Base-by-base conservation (phyloP, 345 rosid genomes). In the Hypericum androsaemum region DNA sequence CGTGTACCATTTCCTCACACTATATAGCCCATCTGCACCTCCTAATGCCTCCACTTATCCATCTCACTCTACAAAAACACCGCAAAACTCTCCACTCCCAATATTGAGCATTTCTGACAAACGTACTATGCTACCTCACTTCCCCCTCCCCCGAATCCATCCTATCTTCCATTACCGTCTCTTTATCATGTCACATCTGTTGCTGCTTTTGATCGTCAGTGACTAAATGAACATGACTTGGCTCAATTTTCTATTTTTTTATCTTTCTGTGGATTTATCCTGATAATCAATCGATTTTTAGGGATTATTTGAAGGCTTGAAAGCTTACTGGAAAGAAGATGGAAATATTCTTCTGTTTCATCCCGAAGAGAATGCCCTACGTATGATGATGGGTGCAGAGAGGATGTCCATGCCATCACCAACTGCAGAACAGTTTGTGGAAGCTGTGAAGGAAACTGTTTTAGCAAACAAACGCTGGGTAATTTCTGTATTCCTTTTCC, bases 371-470 rank as follows among this genome's bases (percentile, higher is more conserved):
- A 88, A 92, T 77, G 97, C 94, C 37, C 47, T 60, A 52, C 73
- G 95, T 53, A 78, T 92, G 98, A 77, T 71, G 61, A 59, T 61
- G 65, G 94, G 98, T 58, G 98, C 95, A 10, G 95, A 90, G 53
- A 76, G 96, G 62, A 83, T 88, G 89, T 85, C 97, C 72, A 92
- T 92, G 98, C 94, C 94, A 38, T 67, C 95, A 40, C 95, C 98
- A 9, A 77, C 86, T 8, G 68, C 80, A 39, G 85, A 85, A 36
- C 90, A 92, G 70, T 92, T 88, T 71, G 81, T 92, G 13, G 84
- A 83, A 65, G 97, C 97, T 65, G 94, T 92, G 22, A 83, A 78
- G 69, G 74, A 59, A 57, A 85, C 88, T 43, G 95, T 85, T 41
- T 70, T 85, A 65, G 94, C 97, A n/a, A 92, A 92, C 80, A 83